Evolutionary conservation across 352 stramenopile species (phyloP).

Genomic region (Pythium pyrilobum): DNA sequence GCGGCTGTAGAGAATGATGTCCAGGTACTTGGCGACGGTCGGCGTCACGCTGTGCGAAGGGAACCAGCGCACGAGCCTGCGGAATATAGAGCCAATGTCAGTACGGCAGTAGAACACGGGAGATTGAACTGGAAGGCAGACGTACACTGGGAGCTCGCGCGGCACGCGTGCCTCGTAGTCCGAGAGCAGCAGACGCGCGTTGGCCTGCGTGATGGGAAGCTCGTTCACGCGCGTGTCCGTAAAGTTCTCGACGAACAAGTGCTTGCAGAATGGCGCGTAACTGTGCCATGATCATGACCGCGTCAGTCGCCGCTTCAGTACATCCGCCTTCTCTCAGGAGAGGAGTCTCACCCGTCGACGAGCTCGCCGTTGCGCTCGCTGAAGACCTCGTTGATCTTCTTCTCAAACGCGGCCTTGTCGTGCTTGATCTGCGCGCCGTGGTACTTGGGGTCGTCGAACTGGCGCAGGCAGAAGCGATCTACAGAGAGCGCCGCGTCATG

Average conservation of each 20-base stretch:
- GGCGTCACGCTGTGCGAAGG: slow-evolving; percentile 86
- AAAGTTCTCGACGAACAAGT: slow-evolving; percentile 97
- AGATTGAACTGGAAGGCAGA: neutral
- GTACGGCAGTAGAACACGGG: neutral
- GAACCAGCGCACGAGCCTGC: slow-evolving; percentile 88
- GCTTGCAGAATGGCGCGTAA: slow-evolving; percentile 99
- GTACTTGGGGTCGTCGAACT: slow-evolving; percentile 83
- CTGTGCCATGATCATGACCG: slow-evolving; percentile 26
- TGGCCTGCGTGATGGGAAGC: slow-evolving; percentile 92
- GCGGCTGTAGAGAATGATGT: slow-evolving; percentile 98
- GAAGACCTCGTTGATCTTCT: slow-evolving; percentile 83
- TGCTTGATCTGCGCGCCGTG: slow-evolving; percentile 63
- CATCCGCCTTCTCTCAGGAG: too few species aligned
- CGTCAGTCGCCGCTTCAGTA: too few species aligned
- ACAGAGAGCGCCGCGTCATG: neutral
- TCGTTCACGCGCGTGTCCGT: slow-evolving; percentile 84
- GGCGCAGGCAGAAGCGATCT: slow-evolving; percentile 80
- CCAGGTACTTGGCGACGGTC: slow-evolving; percentile 91
- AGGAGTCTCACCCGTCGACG: slow-evolving; percentile 48
- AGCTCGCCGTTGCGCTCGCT: slow-evolving; percentile 50
- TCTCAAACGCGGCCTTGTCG: slow-evolving; percentile 71
- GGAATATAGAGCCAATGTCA: too few species aligned
- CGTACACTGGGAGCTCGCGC: slow-evolving; percentile 93
- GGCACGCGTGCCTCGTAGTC: slow-evolving; percentile 92
- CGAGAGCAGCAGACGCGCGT: slow-evolving; percentile 89